Evolutionary conservation across 139 green algal genomes (phyloP), one percentile per base, ranked within the genome.

Genomic region (Chlorella sp.): DNA sequence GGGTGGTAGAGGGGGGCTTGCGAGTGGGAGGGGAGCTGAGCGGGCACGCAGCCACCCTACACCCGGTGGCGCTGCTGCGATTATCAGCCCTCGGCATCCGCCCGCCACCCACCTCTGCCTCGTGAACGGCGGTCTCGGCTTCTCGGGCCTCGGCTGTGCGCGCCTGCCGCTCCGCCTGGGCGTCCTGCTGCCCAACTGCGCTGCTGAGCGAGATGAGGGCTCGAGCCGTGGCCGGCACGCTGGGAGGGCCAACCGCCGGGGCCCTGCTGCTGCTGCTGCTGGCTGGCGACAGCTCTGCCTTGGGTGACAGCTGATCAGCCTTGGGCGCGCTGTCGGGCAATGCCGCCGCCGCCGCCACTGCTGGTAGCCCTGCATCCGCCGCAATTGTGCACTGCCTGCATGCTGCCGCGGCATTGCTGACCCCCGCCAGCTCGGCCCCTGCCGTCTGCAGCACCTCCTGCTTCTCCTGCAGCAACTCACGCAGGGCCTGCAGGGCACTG

Each of bases 171-270:
- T 62, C 72, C 13, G 28, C 72, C 16, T 46, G 43, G 16, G 72
- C 72, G 1, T n/a, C 72, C 72, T 78, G 28, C 30, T 46, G 72
- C 43, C 24, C 72, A 1, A 60, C 30, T 14, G n/a, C 68, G 24
- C 1, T 30, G 40, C 51, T 26, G 51, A 87, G 67, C 54, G 41
- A 32, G 41, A 46, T 40, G 26, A 54, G 74, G 43, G 84, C 26
- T 17, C 84, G 48, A 60, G 75, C 32, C 34, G 76, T 75, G 48
- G 73, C 28, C 26, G 72, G 72, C 72, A 78, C 17, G 44, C 72
- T 78, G 72, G 51, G 51, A 11, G 51, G 51, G 51, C 72, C 22
- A 16, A n/a, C n/a, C n/a, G n/a, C n/a, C n/a, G n/a, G n/a, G n/a
- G n/a, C n/a, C n/a, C 13, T 40, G 32, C 34, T 34, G 28, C 13